Conservation (phyloP, 352 stramenopile genomes). For the Pythium oligandrum region DNA sequence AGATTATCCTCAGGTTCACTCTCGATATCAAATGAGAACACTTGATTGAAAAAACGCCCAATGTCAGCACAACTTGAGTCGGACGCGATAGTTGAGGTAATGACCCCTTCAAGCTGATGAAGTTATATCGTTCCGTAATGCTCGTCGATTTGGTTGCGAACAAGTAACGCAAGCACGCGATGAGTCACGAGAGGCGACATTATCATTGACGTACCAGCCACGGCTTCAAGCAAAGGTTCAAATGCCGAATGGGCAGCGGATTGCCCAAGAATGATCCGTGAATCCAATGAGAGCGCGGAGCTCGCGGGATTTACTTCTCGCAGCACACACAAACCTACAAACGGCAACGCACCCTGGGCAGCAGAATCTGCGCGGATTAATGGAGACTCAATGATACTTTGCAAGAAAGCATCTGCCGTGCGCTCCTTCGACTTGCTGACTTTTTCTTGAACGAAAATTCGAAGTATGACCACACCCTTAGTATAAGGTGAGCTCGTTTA, state of each 20-base stretch:
- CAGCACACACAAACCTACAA: constrained; percentile 16
- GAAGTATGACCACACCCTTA: constrained; percentile 7
- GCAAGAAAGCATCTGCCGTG: too few relatives aligned
- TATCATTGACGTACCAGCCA: neutral
- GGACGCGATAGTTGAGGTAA: too few relatives aligned
- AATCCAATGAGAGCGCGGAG: constrained; percentile 1
- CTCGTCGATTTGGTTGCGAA: too few relatives aligned
- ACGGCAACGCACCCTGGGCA: constrained; percentile 7
- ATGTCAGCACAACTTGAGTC: too few relatives aligned
- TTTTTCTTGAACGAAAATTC: constrained; percentile 13
- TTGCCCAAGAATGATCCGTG: neutral
- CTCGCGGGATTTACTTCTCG: constrained; percentile 8
- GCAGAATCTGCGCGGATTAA: neutral
- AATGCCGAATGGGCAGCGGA: constrained; percentile 9
- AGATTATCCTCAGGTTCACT: neutral
- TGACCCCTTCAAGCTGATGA: too few relatives aligned
- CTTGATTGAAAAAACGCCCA: too few relatives aligned
- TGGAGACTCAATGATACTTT: too few relatives aligned
- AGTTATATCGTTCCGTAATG: too few relatives aligned
- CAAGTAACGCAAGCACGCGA: constrained; percentile 2
- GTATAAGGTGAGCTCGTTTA: neutral
- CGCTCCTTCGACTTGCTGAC: neutral
- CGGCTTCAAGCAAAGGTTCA: constrained; percentile 3
- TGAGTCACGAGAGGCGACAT: constrained; percentile 3
- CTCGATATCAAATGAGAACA: neutral